Evolutionary conservation across 1,284 basidiomycete species (phyloP).

Genomic region (Boletellus deceptivus): DNA sequence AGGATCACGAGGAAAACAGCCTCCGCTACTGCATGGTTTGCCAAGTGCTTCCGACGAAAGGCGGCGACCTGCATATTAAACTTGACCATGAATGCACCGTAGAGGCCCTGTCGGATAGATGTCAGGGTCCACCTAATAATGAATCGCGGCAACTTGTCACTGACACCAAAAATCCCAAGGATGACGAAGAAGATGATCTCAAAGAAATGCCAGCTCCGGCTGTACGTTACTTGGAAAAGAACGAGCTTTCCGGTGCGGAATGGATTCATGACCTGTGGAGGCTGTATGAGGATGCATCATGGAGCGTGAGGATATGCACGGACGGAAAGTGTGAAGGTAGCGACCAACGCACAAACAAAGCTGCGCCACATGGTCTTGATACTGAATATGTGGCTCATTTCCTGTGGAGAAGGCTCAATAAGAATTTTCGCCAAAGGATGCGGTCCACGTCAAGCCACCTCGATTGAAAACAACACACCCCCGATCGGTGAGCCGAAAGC

Average conservation of each 20-base stretch:
- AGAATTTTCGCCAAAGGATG: background rate
- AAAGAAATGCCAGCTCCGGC: slow-evolving; percentile 98
- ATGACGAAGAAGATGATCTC: slow-evolving; percentile 97
- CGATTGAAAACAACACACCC: slow-evolving; percentile 91
- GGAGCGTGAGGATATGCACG: slow-evolving; percentile 34
- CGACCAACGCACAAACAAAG: slow-evolving; percentile 95
- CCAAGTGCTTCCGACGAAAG: slow-evolving; percentile 89
- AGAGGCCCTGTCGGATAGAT: slow-evolving; percentile 69
- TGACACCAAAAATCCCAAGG: slow-evolving; percentile 92
- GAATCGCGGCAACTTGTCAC: slow-evolving; percentile 25
- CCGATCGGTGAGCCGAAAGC: slow-evolving; percentile 98
- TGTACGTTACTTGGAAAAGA: slow-evolving; percentile 97
- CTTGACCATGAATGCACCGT: slow-evolving; percentile 96
- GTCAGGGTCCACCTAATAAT: slow-evolving; percentile 5
- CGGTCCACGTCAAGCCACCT: slow-evolving; percentile 41
- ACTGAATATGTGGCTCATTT: slow-evolving; percentile 97
- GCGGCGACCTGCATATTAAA: slow-evolving; percentile 95
- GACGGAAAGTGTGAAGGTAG: slow-evolving; percentile 93
- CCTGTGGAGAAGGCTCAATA: slow-evolving; percentile 46
- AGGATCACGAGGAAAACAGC: slow-evolving; percentile 84
- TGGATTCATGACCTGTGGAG: slow-evolving; percentile 87
- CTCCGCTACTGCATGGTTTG: slow-evolving; percentile 83
- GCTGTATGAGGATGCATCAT: slow-evolving; percentile 17
- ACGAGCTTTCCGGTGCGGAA: slow-evolving; percentile 98
- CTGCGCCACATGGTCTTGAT: slow-evolving; percentile 98